Evolutionary conservation across 2,329 filamentous ascomycete genomes (phyloP).

Genomic region (Neonectria hederae): DNA sequence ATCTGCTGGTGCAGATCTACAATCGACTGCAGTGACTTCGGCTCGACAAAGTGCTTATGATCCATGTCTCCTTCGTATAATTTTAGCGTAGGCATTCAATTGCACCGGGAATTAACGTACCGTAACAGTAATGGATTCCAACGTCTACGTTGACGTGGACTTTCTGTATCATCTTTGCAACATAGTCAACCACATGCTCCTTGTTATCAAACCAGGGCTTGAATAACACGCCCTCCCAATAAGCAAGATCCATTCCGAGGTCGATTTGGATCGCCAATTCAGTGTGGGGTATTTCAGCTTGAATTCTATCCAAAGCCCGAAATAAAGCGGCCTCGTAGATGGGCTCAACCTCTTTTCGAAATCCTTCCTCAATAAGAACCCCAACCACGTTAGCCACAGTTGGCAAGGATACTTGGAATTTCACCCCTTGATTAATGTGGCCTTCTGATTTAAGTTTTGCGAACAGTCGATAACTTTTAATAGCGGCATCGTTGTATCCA

Average conservation of each 20-base stretch:
- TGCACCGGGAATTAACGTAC: neutral
- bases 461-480: no score
- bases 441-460: no score
- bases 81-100: neutral
- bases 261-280: constrained; percentile 15
- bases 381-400: constrained; percentile 14
- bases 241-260: constrained; percentile 14
- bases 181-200: constrained; percentile 11
- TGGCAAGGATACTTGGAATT: constrained; percentile 15
- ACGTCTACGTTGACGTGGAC: constrained; percentile 2
- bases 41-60: constrained; percentile 13
- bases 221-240: constrained; percentile 4
- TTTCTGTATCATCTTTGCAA: constrained; percentile 1
- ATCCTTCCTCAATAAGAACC: constrained; percentile 1
- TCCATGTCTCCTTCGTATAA: constrained; percentile 6
- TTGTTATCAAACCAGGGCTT: constrained; percentile 10
- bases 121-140: constrained; percentile 15
- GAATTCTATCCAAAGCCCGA: constrained; percentile 1
- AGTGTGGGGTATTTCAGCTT: neutral
- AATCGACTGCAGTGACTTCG: neutral
- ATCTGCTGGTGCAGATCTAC: constrained; percentile 5
- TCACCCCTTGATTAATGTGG: neutral
- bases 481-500: no score
- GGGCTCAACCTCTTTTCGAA: constrained; percentile 2
- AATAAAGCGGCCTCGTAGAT: constrained; percentile 9